These are phyloP conservation scores for Clavariopsis aquatica DNA, from an alignment of 495 filamentous ascomycete species.

Conservation along the genomic window DNA sequence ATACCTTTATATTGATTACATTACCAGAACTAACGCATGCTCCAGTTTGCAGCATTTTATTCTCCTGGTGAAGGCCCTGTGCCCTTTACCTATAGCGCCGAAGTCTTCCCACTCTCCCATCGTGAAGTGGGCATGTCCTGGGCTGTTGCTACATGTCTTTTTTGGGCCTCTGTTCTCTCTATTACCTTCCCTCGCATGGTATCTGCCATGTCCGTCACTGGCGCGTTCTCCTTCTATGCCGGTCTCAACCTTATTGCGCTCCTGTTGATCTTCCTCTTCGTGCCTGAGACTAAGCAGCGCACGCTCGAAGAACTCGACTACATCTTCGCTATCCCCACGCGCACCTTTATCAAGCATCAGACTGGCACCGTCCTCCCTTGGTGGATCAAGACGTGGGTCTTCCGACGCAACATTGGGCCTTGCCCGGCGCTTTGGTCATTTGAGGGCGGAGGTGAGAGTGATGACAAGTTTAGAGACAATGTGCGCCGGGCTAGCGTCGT, in stretches of 20 bases:
- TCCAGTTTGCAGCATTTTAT: constrained; percentile 28
- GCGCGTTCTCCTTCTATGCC: constrained; percentile 60
- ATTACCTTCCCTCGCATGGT: constrained; percentile 43
- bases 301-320: constrained; percentile 64
- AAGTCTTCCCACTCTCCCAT: constrained; percentile 45
- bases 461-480: constrained; percentile 14
- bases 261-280: constrained; percentile 69
- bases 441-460: constrained; percentile 19
- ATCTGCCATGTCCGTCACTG: constrained; percentile 36
- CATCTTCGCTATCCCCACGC: constrained; percentile 43
- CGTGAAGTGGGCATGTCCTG: constrained; percentile 44
- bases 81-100: constrained; percentile 45
- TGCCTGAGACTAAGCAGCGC: constrained; percentile 78
- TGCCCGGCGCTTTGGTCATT: constrained; percentile 28
- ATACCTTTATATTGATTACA: not conserved
- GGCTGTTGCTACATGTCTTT: constrained; percentile 44
- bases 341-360: constrained; percentile 47
- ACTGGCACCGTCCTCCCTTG: constrained; percentile 63
- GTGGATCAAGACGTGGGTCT: constrained; percentile 68
- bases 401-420: constrained; percentile 51
- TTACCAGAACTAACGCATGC: not conserved
- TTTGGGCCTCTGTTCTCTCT: constrained; percentile 41
- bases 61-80: constrained; percentile 43
- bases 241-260: constrained; percentile 69
- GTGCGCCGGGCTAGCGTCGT: constrained; percentile 19